Conservation (phyloP, 2,329 filamentous ascomycete species). For the Sclerotinia spermophila region DNA sequence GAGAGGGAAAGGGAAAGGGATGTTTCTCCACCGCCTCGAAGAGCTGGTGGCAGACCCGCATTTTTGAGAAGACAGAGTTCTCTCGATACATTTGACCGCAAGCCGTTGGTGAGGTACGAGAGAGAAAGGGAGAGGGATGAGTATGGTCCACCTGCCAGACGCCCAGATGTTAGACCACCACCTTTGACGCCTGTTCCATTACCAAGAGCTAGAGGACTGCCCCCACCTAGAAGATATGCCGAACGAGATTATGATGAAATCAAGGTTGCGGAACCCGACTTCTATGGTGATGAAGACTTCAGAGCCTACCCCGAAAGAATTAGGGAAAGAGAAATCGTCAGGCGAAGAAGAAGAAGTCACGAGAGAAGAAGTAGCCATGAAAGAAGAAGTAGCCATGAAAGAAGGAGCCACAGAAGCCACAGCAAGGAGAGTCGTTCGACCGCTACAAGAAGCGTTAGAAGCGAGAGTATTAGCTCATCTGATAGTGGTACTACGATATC, state of each 20-base stretch:
- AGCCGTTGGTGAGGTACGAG: constrained; percentile 51
- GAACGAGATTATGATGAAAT: constrained; percentile 64
- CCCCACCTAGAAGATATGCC: constrained; percentile 55
- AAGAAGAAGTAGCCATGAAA: constrained; percentile 33
- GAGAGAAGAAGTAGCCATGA: constrained; percentile 34
- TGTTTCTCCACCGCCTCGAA: constrained; percentile 30
- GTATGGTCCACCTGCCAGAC: constrained; percentile 53
- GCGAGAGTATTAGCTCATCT: constrained; percentile 45
- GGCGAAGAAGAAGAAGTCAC: constrained; percentile 40
- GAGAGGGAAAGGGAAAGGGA: constrained; percentile 28
- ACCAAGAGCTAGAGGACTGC: constrained; percentile 58
- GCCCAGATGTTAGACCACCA: constrained; percentile 44
- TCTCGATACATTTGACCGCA: constrained; percentile 83
- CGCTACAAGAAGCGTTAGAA: constrained; percentile 30
- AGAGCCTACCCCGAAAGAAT: constrained; percentile 58
- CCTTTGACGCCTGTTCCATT: constrained; percentile 59
- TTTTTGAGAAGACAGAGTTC: constrained; percentile 81
- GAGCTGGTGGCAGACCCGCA: constrained; percentile 54
- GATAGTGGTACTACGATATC: constrained; percentile 43
- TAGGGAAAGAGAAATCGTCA: constrained; percentile 58
- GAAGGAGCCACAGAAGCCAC: constrained; percentile 26
- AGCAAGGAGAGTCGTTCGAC: constrained; percentile 34
- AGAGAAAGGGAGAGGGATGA: constrained; percentile 45
- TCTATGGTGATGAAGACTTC: constrained; percentile 69
- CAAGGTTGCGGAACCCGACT: constrained; percentile 62